Evolutionary conservation across 805 yeast species (phyloP), one percentile per base, ranked within the genome.

Genomic region (Candida taoyuanica): DNA sequence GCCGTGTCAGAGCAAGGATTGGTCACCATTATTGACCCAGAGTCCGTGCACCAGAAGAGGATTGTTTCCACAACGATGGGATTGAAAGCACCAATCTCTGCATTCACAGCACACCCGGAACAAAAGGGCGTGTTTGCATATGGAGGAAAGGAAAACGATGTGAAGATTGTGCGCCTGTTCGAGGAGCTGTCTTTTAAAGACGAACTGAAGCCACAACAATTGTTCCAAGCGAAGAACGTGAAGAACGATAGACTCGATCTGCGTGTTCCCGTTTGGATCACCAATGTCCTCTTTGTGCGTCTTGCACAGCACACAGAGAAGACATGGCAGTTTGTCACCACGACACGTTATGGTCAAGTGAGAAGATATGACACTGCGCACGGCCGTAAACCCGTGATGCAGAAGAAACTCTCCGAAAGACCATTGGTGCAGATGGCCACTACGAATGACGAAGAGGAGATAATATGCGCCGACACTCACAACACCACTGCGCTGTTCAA

Each of bases 81-180:
- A 18, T 48, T 79, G 7, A 63, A 60, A 29, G 77, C 71, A 3
- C 76, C 79, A 6, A 56, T 81, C 29, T 62, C 68, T 40, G 59
- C 77, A 26, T 74, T 73, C 53, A 56, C 60, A 11, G 57, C 62
- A 23, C 76, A 76, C 50, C 80, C 78, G 4, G 52, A 58, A 13
- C 68, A 65, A 16, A 56, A 58, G 7, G 73, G 75, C 17, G 58
- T 78, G 2, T 76, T 84, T 59, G 95, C 93, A 1, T 75, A 67
- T 52, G 97, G 97, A 25, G 98, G 98, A 20, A 76, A 85, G 53
- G 94, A 88, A 50, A 78, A 78, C 42, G 89, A 85, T 56, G 62
- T 85, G 5, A 74, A 73, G 36, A 61, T 81, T 16, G 57, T 73
- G 8, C 42, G 45, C 19, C 34, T 40, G 12, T 39, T 44, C 20